Conservation (phyloP, 306 rosid species). For the Cicer pinnatifidum region DNA sequence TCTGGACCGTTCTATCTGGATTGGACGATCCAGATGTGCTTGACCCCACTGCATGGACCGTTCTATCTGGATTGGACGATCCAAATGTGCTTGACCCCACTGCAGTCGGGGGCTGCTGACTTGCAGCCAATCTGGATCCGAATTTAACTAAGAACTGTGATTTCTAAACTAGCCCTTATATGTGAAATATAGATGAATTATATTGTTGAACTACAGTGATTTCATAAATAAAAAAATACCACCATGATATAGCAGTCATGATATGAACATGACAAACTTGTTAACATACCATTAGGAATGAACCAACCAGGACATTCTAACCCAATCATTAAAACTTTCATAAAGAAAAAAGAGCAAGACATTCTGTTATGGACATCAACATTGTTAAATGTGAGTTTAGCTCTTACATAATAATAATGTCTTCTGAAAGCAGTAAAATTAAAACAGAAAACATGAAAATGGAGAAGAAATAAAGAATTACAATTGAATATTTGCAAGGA, state of each 20-base stretch:
- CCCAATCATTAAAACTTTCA: constrained; percentile 11
- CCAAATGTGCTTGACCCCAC: no score
- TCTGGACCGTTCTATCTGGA: no score
- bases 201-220: background rate
- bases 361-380: constrained; percentile 39
- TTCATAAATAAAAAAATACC: background rate
- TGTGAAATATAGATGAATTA: background rate
- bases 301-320: constrained; percentile 3
- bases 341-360: constrained; percentile 2
- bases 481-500: constrained; percentile 52
- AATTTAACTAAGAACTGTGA: background rate
- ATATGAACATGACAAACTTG: background rate
- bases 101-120: no score
- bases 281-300: constrained; percentile 8
- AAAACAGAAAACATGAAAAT: constrained; percentile 32
- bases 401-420: constrained; percentile 25
- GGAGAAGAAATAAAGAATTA: constrained; percentile 59
- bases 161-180: background rate
- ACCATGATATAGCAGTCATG: background rate
- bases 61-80: no score
- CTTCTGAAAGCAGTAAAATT: constrained; percentile 33
- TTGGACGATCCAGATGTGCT: no score
- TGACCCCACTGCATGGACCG: no score
- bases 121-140: no score
- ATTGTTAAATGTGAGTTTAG: constrained; percentile 34